A percentile compares a stretch with the other conserved stretches of the same genome.
phyloP scores from a whole-genome alignment of 352 stramenopile species.

The Globisporangium cystogenes region DNA sequence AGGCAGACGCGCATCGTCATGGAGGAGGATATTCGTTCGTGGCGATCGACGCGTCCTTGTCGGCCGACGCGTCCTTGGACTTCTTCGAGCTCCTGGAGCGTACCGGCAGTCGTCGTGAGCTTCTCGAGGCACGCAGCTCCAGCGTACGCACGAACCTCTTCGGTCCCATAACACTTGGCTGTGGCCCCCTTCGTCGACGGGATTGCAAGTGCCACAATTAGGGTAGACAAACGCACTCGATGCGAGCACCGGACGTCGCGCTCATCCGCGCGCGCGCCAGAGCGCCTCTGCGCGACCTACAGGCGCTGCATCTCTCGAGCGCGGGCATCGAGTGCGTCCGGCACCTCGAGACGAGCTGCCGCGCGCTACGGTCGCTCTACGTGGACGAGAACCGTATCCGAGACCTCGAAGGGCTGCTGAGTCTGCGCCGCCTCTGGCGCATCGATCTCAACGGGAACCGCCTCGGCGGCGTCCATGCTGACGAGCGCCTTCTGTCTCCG shows the following conservation, averaged over 20 bases:
- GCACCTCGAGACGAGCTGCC: constrained; percentile 33
- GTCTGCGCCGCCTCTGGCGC: constrained; percentile 40
- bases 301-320: constrained; percentile 47
- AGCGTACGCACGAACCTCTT: constrained; percentile 22
- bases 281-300: constrained; percentile 32
- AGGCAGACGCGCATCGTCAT: background rate
- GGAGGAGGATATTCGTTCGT: constrained; percentile 70
- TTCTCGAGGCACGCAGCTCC: background rate
- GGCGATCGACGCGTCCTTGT: constrained; percentile 45
- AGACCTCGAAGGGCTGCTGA: constrained; percentile 29
- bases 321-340: constrained; percentile 45
- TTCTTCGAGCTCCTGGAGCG: constrained; percentile 11
- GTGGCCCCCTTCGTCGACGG: too few species aligned
- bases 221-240: too few species aligned
- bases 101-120: background rate
- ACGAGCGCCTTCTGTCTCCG: constrained; percentile 6
- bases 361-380: constrained; percentile 44
- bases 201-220: too few species aligned
- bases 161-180: constrained; percentile 41
- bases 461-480: constrained; percentile 22
- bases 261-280: constrained; percentile 51
- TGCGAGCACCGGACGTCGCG: constrained; percentile 34
- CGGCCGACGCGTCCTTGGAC: constrained; percentile 10
- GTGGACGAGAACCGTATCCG: constrained; percentile 40
- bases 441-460: constrained; percentile 47